These are phyloP conservation scores for Protomyces inouyei DNA, from an alignment of 1,139 yeast species.

Conservation along the genomic window DNA sequence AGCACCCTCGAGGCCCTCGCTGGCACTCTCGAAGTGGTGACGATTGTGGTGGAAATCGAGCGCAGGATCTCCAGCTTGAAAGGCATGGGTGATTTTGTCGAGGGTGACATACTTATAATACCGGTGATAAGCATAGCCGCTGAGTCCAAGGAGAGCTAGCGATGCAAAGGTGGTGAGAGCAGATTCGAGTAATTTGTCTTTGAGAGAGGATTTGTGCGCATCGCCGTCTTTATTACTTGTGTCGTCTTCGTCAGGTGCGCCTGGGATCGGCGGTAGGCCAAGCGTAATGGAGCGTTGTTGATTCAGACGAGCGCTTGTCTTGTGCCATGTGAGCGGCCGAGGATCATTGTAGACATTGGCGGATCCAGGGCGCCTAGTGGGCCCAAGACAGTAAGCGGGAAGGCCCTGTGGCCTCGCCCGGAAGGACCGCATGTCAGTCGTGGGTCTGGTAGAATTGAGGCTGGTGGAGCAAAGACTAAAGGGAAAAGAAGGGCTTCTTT, in stretches of 20 bases:
- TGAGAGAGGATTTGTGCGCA: neutral
- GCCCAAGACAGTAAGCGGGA: neutral
- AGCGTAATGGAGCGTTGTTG: constrained; percentile 13
- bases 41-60: constrained; percentile 44
- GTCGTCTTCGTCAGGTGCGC: constrained; percentile 1
- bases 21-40: neutral
- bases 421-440: too few species aligned
- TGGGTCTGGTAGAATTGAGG: too few species aligned
- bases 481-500: too few species aligned
- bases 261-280: constrained; percentile 18
- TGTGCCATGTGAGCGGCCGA: neutral
- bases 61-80: constrained; percentile 64
- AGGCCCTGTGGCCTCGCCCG: too few species aligned
- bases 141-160: constrained; percentile 60
- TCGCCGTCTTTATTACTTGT: neutral
- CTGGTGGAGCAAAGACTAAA: too few species aligned
- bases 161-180: constrained; percentile 74
- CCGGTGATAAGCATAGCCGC: constrained; percentile 66
- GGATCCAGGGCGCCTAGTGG: neutral
- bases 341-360: neutral
- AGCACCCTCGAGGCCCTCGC: constrained; percentile 1
- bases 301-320: neutral
- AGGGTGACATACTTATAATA: constrained; percentile 58
- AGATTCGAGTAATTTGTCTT: constrained; percentile 50
- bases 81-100: constrained; percentile 61